These are phyloP conservation scores for Borealophlyctis nickersoniae DNA, from an alignment of 192 early-diverging fungal genomes.

Conservation along the genomic window DNA sequence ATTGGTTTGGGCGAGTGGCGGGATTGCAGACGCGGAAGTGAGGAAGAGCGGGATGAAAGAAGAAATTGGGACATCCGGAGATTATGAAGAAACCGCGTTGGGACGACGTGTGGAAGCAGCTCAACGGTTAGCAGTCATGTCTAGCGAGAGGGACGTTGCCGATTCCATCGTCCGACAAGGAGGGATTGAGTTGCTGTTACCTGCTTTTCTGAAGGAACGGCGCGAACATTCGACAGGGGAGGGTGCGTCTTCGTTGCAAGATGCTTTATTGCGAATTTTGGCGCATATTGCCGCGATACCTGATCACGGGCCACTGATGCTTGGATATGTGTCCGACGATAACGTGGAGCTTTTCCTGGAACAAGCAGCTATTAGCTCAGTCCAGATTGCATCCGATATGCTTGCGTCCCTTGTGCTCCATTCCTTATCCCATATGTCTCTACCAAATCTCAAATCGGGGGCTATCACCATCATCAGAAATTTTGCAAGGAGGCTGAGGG, in stretches of 20 bases:
- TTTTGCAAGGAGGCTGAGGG: neutral
- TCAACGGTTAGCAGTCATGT: conserved; percentile 17
- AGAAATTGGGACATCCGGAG: no score
- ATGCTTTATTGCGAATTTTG: conserved; percentile 12
- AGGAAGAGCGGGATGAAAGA: no score
- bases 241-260: conserved; percentile 11
- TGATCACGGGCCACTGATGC: conserved; percentile 1
- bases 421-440: neutral
- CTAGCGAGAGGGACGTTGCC: conserved; percentile 8
- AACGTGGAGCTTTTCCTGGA: conserved; percentile 3
- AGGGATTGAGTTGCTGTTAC: conserved; percentile 16
- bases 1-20: conserved; percentile 3
- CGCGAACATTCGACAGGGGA: neutral
- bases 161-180: conserved; percentile 8
- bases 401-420: conserved; percentile 7
- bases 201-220: conserved; percentile 3
- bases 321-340: neutral
- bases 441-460: neutral
- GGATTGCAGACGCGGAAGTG: neutral
- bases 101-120: conserved; percentile 22
- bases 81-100: neutral
- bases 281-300: conserved; percentile 6
- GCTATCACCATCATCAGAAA: conserved; percentile 14
- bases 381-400: neutral
- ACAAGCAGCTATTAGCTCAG: neutral